These are phyloP conservation scores for Fusarium pseudoanthophilum DNA, from an alignment of 2,329 filamentous ascomycete species.

Conservation along the genomic window DNA sequence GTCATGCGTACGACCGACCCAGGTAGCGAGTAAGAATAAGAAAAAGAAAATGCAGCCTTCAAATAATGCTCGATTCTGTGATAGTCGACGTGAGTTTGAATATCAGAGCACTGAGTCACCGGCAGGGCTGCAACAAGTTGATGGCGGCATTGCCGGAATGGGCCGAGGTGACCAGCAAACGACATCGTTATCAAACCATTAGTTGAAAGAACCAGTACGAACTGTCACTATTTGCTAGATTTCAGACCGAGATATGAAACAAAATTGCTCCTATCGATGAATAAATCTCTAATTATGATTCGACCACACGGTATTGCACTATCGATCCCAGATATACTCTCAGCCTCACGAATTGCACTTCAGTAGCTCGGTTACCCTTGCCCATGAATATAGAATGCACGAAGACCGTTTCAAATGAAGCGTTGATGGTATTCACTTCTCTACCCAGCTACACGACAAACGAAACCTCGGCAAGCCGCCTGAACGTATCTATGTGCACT, in stretches of 20 bases:
- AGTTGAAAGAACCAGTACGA: background rate
- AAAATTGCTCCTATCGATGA: background rate
- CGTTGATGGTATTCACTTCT: conserved; percentile 41
- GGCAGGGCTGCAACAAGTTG: background rate
- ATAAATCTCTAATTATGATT: background rate
- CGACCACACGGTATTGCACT: background rate
- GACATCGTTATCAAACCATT: background rate
- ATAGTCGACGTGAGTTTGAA: background rate
- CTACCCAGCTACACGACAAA: conserved; percentile 43
- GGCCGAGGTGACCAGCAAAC: background rate
- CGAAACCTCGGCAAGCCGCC: conserved; percentile 36
- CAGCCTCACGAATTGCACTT: conserved; percentile 3
- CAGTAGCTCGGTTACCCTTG: conserved; percentile 38
- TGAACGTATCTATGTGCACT: conserved; percentile 28
- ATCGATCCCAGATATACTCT: background rate
- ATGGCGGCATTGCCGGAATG: conserved; percentile 28
- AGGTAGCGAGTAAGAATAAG: background rate
- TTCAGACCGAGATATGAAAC: background rate
- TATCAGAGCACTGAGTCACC: background rate
- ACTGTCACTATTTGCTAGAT: background rate
- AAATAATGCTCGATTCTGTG: background rate
- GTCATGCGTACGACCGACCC: background rate
- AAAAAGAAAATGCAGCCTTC: background rate
- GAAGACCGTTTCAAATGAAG: conserved; percentile 39
- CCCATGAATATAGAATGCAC: conserved; percentile 45